phyloP scores from a whole-genome alignment of 2,329 filamentous ascomycete genomes.

The Fusarium sp. region DNA sequence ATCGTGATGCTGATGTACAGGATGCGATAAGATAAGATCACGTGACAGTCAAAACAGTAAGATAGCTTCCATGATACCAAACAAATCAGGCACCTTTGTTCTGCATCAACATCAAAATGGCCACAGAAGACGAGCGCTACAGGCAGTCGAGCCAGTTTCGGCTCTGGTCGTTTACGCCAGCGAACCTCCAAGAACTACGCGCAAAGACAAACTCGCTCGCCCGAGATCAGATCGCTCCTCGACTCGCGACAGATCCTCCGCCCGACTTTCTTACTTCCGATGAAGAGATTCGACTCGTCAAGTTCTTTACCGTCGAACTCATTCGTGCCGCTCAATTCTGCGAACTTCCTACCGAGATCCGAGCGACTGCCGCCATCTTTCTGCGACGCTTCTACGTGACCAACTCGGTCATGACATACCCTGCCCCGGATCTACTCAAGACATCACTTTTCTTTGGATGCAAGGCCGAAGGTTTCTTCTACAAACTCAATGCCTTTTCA shows the following conservation, averaged over 20 bases:
- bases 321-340: conserved; percentile 70
- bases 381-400: conserved; percentile 95
- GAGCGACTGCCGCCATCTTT: conserved; percentile 85
- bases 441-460: conserved; percentile 93
- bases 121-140: conserved; percentile 91
- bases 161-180: conserved; percentile 90
- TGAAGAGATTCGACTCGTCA: conserved; percentile 86
- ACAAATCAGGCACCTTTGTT: conserved; percentile 4
- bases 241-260: conserved; percentile 68
- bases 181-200: conserved; percentile 80
- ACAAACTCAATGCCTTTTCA: conserved; percentile 75
- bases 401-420: conserved; percentile 97
- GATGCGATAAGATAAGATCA: conserved; percentile 34
- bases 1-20: neutral
- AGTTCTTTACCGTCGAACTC: conserved; percentile 78
- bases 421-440: conserved; percentile 89
- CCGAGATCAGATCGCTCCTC: conserved; percentile 70
- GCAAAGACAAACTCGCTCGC: conserved; percentile 85
- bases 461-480: conserved; percentile 91
- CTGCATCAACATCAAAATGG: conserved; percentile 65
- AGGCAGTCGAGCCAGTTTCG: conserved; percentile 90
- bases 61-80: conserved; percentile 3
- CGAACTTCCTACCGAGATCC: conserved; percentile 66
- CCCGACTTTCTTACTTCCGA: conserved; percentile 86
- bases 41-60: conserved; percentile 19